Conservation (phyloP, 1,284 basidiomycete species). For the Trametes sp. region DNA sequence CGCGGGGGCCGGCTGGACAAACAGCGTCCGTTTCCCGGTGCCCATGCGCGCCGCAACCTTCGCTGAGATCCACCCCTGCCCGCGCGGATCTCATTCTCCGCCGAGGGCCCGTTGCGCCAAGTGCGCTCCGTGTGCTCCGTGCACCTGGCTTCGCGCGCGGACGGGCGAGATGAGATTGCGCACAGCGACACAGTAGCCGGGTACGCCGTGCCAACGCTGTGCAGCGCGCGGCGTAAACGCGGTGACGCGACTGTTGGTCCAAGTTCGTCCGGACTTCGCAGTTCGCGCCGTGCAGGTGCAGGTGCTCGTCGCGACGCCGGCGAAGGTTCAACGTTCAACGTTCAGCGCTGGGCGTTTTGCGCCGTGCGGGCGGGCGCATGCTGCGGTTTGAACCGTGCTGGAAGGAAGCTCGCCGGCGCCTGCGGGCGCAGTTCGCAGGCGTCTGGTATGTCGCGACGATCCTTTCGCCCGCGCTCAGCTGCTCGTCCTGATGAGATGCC, state of each 20-base stretch:
- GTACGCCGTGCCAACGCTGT: constrained; percentile 11
- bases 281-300: too few relatives aligned
- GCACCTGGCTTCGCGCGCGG: neutral
- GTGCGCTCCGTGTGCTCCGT: neutral
- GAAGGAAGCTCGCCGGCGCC: neutral
- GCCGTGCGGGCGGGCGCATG: too few relatives aligned
- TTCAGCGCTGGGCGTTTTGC: too few relatives aligned
- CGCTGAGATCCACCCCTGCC: constrained; percentile 20
- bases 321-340: neutral
- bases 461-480: neutral
- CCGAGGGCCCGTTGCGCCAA: constrained; percentile 1
- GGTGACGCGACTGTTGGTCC: constrained; percentile 22
- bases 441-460: constrained; percentile 1
- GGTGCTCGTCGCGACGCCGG: neutral
- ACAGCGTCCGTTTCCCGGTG: neutral
- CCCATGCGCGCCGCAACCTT: constrained; percentile 1
- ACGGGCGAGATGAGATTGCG: neutral
- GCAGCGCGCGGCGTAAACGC: constrained; percentile 8
- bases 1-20: neutral
- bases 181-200: neutral
- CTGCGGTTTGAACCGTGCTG: too few relatives aligned
- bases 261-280: neutral
- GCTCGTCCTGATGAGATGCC: neutral
- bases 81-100: constrained; percentile 19
- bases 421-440: neutral